Percentiles rank a stretch among this genome's conserved stretches.
phyloP scores from a whole-genome alignment of 2,329 filamentous ascomycete genomes.

The Trichoderma sp. region DNA sequence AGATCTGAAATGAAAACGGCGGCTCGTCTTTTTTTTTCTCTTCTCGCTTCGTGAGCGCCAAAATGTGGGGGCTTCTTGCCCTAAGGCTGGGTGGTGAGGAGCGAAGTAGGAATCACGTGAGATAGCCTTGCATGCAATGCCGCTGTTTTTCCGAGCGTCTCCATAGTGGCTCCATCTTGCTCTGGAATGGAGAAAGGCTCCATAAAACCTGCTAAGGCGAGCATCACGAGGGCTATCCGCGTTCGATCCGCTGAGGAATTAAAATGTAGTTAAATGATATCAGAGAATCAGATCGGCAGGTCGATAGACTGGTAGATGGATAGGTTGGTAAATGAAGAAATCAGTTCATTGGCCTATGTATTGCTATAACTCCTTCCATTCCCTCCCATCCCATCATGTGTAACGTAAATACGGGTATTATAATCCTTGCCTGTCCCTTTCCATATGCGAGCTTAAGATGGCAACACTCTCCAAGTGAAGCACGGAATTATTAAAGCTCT shows the following conservation, averaged over 20 bases:
- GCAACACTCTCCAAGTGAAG: neutral
- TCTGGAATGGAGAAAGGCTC: neutral
- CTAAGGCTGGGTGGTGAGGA: conserved; percentile 31
- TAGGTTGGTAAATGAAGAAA: neutral
- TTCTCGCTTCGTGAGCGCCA: conserved; percentile 30
- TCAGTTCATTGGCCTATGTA: neutral
- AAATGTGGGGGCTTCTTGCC: conserved; percentile 39
- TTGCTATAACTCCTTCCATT: neutral
- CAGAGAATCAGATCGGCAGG: neutral
- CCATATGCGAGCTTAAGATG: conserved; percentile 7
- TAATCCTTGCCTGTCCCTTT: conserved; percentile 5
- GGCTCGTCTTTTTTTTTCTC: conserved; percentile 36
- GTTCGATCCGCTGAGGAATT: too few relatives aligned
- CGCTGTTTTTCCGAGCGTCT: neutral
- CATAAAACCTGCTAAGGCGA: neutral
- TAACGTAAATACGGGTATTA: conserved; percentile 11
- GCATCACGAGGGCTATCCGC: neutral
- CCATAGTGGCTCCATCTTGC: neutral
- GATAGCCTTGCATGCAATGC: neutral
- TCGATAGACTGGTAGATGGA: neutral
- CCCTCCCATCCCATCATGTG: conserved; percentile 7
- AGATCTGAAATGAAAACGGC: conserved; percentile 30
- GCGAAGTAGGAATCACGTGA: conserved; percentile 2
- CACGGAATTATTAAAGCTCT: neutral
- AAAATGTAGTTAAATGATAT: too few relatives aligned